Evolutionary conservation across 2,329 filamentous ascomycete genomes (phyloP), one percentile per base, ranked within the genome.

Genomic region (Pseudogymnoascus sp.): DNA sequence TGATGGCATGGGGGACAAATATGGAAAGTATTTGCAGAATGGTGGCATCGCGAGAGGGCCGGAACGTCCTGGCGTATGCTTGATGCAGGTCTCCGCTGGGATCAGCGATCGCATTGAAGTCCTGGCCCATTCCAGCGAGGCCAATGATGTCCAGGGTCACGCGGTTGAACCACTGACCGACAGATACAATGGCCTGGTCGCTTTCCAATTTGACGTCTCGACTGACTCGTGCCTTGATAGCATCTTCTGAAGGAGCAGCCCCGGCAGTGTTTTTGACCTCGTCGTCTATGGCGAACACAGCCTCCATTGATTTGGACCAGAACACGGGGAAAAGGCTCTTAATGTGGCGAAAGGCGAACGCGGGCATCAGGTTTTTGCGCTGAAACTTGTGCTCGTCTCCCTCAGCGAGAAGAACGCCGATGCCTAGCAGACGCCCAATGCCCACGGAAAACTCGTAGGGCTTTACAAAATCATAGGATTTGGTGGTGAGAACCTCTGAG

Each of bases 351-450:
- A 90, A 95, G n/a, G 85, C 81, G 72, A 96, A 96, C 1, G 90
- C 89, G 0, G 91, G 91, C 75, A 87, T 84, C 16, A 96, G 81
- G 62, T 87, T 85, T 71, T 89, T 91, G 54, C 92, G 82, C 75
- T 91, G 89, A 67, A 83, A 77, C 75, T 88, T 94, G 73, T 97
- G 93, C 68, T 92, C 89, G 11, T 95, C 89, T n/a, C 92, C 92
- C 73, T 97, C 92, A 1, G 90, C 89, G 9, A 97, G 77, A 37
- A 97, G 74, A 12, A 93, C 76, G 8, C 89, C 89, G 11, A 86
- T 75, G 8, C 90, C 88, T 11, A 93, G 77, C 25, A 91, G 77
- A 20, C 83, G 79, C 1, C 80, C 82, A 3, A 93, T 75, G 1
- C 79, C 78, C 18, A 34, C 16, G 16, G 47, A 32, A 16, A 54